Evolutionary conservation across 1,284 basidiomycete genomes (phyloP), one percentile per base, ranked within the genome.

Genomic region (Erythrobasidium hasegawianum): DNA sequence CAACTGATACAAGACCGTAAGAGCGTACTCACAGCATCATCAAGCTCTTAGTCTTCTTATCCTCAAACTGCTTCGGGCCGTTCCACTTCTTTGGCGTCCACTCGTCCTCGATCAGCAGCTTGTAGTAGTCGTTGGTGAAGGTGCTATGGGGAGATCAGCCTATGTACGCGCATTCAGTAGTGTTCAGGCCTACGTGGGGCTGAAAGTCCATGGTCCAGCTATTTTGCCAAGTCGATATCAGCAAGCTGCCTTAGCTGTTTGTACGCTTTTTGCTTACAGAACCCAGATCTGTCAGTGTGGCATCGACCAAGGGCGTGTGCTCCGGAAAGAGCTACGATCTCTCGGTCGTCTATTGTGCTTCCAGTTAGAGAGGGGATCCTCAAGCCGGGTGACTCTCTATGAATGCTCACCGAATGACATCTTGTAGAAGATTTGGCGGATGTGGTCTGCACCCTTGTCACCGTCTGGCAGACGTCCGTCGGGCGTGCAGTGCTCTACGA

Each of bases 391-490:
- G n/a, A n/a, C n/a, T n/a, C n/a, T n/a, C n/a, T n/a, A n/a, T n/a
- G n/a, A n/a, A n/a, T n/a, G n/a, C n/a, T n/a, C n/a, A n/a, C n/a
- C n/a, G n/a, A n/a, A n/a, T n/a, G 82, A 81, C 71, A 65, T 95
- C 38, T 85, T 85, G 71, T 70, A 98, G 87, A 59, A 94, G 18
- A 66, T 53, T 16, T 50, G 11, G 87, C 72, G 33, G 93, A 85
- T 68, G 78, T 98, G 95, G 77, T 90, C 86, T 64, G 85, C 79
- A 54, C 88, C 93, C 78, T 90, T 87, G 29, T 85, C 76, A 43
- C 87, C 95, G 77, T 97, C 95, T 26, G 95, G 95, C 41, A 98
- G 86, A 78, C 95, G 87, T 66, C 95, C 95, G 94, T 94, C 22
- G 14, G 95, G 94, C 27, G 95, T 71, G 1, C 45, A 41, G 40